Evolutionary conservation across 2,329 filamentous ascomycete species (phyloP).

Genomic region (Hortaea werneckii): DNA sequence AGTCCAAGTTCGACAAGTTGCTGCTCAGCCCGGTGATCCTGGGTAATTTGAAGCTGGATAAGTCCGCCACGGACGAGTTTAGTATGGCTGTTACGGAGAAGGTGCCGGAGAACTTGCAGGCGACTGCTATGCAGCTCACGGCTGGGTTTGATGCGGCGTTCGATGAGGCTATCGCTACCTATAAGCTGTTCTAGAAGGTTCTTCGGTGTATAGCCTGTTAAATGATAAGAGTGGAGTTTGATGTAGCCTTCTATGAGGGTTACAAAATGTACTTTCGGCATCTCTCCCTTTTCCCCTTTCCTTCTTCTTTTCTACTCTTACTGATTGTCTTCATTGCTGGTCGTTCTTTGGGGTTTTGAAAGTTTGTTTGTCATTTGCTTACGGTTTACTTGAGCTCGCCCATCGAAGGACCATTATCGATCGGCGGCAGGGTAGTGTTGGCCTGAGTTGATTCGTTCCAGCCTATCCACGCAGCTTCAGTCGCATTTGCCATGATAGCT

Average conservation of each 20-base stretch:
- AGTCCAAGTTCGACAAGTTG: conserved; percentile 5
- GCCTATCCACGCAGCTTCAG: not conserved
- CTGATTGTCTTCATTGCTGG: not conserved
- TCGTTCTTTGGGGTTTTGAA: too few relatives aligned
- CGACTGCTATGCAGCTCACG: not conserved
- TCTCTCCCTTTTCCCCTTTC: too few relatives aligned
- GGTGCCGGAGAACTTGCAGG: conserved; percentile 5
- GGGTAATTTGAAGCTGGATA: not conserved
- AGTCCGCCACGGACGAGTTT: not conserved
- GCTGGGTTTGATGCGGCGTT: not conserved
- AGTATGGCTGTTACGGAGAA: conserved; percentile 6
- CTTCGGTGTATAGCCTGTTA: too few relatives aligned
- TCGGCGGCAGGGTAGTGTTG: not conserved
- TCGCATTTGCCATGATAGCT: conserved; percentile 4
- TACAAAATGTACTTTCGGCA: too few relatives aligned
- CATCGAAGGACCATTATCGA: not conserved
- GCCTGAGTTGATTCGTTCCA: not conserved
- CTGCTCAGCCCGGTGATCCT: not conserved
- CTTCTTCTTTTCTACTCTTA: too few relatives aligned
- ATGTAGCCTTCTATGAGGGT: too few relatives aligned
- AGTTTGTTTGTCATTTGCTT: too few relatives aligned
- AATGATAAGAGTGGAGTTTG: too few relatives aligned
- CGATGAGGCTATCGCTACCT: not conserved
- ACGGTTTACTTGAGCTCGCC: not conserved
- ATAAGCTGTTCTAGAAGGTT: not conserved